Evolutionary conservation across 1,284 basidiomycete genomes (phyloP), one percentile per base, ranked within the genome.

Genomic region (Cryptococcus jaspeensis): DNA sequence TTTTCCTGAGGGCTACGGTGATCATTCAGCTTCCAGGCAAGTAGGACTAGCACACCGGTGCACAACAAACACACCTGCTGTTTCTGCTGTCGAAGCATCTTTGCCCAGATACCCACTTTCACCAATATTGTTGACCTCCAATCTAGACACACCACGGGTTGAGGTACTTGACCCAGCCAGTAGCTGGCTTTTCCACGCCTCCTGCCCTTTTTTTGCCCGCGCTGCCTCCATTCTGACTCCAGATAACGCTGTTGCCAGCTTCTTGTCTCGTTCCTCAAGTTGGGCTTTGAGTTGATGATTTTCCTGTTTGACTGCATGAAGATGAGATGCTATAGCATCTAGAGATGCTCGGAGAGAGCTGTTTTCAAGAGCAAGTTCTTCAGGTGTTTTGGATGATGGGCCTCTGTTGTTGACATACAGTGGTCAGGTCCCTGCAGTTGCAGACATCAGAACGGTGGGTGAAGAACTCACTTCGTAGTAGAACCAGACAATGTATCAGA

Each of bases 281-380:
- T 67, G 57, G 15, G 53, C 53, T 48, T 52, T 63, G 20, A 73
- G 55, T 2, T 53, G 52, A 25, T 60, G 59, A 44, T 76, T 75
- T 15, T 61, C 64, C 25, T 63, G 28, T 32, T 75, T 72, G 1
- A 77, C 50, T 11, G 56, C 40, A 23, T 76, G 66, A 1, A 69
- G 63, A 41, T 75, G 76, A 2, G 60, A 53, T 1, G 78, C 74
- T 16, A 79, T 53, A 0, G 72, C 65, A 47, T 78, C 77, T 6
- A 79, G 59, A 0, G 72, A 74, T 2, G 65, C 61, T 7, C 75
- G 67, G 5, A 79, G 64, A 2, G 71, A 70, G 20, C 63, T 63
- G 43, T 79, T 79, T 60, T 78, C 78, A 20, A 78, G 60, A 5
- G 55, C 60, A 1, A 79, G 65, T 57, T 79, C 78, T 59, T 79